Percentiles rank a stretch among this genome's conserved stretches.
Evolutionary conservation across 441 rosid genomes (phyloP).

Genomic region (Mallotus japonicus): DNA sequence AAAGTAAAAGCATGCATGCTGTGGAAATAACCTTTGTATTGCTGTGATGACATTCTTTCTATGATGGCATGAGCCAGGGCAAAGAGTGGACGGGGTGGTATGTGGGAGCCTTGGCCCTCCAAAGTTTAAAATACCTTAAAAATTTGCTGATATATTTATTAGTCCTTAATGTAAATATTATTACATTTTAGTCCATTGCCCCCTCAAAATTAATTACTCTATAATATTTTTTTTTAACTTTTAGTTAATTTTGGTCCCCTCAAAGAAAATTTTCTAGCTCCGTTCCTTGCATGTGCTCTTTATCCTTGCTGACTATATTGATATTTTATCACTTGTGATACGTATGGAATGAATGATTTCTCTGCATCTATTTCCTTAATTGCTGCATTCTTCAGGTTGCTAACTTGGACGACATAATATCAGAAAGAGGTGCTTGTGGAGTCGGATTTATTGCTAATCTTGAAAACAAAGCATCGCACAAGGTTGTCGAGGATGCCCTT

Average conservation of each 20-base stretch:
- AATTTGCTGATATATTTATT: no score
- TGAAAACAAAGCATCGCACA: conserved; percentile 84
- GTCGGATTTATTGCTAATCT: conserved; percentile 98
- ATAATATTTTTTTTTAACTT: no score
- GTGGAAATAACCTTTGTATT: neutral
- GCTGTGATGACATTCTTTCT: neutral
- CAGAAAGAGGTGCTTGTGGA: conserved; percentile 99
- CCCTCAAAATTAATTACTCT: no score
- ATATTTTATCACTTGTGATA: neutral
- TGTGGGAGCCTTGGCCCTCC: no score
- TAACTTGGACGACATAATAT: conserved; percentile 76
- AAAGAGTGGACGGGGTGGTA: no score
- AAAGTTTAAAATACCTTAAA: no score
- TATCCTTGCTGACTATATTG: neutral
- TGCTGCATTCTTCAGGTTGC: conserved; percentile 52
- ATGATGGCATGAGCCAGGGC: neutral
- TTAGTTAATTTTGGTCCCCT: no score
- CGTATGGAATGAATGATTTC: conserved; percentile 2
- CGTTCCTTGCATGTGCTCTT: no score
- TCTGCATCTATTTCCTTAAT: conserved; percentile 9
- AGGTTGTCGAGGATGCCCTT: conserved; percentile 80
- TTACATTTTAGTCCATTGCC: no score
- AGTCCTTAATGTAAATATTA: no score
- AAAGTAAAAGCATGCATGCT: conserved; percentile 2
- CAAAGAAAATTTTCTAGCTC: no score